These are phyloP conservation scores for Neurospora sp. DNA, from an alignment of 495 filamentous ascomycete genomes.

Conservation along the genomic window DNA sequence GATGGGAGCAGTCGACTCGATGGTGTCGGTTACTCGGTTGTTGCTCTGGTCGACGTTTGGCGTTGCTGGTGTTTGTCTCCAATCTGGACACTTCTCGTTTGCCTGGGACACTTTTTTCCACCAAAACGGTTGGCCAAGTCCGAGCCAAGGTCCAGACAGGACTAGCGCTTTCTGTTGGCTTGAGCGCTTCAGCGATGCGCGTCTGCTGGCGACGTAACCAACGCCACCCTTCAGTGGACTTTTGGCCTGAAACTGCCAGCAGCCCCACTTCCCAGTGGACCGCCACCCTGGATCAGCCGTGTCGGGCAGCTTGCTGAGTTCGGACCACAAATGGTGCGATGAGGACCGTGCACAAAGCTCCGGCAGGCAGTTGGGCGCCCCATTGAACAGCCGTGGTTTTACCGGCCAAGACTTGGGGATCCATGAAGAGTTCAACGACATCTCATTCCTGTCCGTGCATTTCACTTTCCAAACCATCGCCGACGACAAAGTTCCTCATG, in stretches of 20 bases:
- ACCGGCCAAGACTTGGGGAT: not conserved
- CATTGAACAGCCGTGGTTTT: not conserved
- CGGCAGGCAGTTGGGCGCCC: not conserved
- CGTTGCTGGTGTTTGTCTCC: not conserved
- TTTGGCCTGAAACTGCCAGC: not conserved
- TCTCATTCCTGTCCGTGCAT: not conserved
- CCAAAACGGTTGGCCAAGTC: not conserved
- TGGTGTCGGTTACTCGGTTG: not conserved
- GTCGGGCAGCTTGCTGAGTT: not conserved
- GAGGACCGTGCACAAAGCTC: not conserved
- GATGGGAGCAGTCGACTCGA: not conserved
- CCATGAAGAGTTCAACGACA: not conserved
- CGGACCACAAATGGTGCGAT: not conserved
- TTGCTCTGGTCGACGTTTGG: not conserved
- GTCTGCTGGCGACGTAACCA: not conserved
- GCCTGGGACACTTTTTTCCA: not conserved
- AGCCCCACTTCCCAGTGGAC: not conserved
- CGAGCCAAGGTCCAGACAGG: not conserved
- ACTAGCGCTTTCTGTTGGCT: not conserved
- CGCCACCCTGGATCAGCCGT: not conserved
- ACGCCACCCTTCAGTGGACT: not conserved
- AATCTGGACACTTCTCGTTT: not conserved
- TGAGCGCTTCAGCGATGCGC: not conserved
- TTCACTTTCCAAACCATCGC: not conserved
- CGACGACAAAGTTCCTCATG: not conserved